These are phyloP conservation scores for Ganoderma multipileum DNA, from an alignment of 1,284 basidiomycete genomes.

Conservation along the genomic window DNA sequence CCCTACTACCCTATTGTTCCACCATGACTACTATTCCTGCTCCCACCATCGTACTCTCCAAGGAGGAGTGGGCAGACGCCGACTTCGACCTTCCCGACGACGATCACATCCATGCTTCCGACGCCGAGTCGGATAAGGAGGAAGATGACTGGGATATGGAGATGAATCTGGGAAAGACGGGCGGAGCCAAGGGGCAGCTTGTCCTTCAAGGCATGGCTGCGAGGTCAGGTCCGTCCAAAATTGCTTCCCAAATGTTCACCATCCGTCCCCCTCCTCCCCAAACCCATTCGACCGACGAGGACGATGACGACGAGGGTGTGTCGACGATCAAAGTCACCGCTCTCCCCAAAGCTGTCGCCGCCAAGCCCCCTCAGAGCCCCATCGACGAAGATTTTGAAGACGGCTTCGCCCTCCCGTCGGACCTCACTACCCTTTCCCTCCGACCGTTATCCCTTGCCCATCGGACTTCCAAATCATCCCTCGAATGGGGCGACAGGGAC, in stretches of 20 bases:
- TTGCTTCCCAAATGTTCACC: conserved; percentile 55
- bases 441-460: conserved; percentile 74
- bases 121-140: conserved; percentile 66
- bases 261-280: conserved; percentile 66
- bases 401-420: conserved; percentile 77
- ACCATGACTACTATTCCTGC: conserved; percentile 67
- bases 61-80: conserved; percentile 84
- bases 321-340: conserved; percentile 79
- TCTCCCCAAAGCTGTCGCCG: conserved; percentile 48
- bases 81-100: conserved; percentile 85
- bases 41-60: conserved; percentile 56
- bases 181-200: conserved; percentile 55
- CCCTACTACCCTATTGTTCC: conserved; percentile 19
- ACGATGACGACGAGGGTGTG: conserved; percentile 74
- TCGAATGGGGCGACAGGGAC: conserved; percentile 86
- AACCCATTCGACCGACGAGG: conserved; percentile 59
- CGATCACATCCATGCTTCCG: conserved; percentile 63
- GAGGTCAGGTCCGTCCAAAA: conserved; percentile 38
- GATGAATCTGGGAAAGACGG: conserved; percentile 68
- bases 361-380: conserved; percentile 31
- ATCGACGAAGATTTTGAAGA: conserved; percentile 45
- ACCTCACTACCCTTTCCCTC: conserved; percentile 79
- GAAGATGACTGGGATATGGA: conserved; percentile 80
- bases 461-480: conserved; percentile 77
- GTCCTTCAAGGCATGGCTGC: conserved; percentile 46